Conservation (phyloP, 345 rosid species). For the Pistacia vera region DNA sequence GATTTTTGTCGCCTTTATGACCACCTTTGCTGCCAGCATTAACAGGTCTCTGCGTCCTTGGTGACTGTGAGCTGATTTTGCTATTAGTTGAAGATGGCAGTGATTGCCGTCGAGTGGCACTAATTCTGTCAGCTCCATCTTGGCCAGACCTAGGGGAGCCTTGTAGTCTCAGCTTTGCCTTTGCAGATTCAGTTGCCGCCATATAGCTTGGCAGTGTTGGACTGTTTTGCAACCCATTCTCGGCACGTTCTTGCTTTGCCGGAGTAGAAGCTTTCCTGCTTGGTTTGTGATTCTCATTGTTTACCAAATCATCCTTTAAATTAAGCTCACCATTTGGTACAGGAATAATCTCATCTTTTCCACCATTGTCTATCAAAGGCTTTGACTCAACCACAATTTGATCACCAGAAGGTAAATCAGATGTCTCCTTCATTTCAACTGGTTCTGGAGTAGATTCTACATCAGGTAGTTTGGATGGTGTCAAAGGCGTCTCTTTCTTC, state of each 20-base stretch:
- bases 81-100: slow-evolving; percentile 65
- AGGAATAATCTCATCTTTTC: slow-evolving; percentile 43
- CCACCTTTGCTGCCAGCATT: slow-evolving; percentile 56
- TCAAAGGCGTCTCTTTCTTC: slow-evolving; percentile 30
- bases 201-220: slow-evolving; percentile 83
- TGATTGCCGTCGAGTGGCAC: slow-evolving; percentile 65
- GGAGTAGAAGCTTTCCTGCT: slow-evolving; percentile 48
- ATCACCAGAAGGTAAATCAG: slow-evolving; percentile 36
- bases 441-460: slow-evolving; percentile 38
- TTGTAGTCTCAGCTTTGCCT: slow-evolving; percentile 85
- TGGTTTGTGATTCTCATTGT: slow-evolving; percentile 52
- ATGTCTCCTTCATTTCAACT: slow-evolving; percentile 39
- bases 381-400: slow-evolving; percentile 38
- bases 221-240: slow-evolving; percentile 65
- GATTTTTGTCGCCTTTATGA: slow-evolving; percentile 60
- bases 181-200: slow-evolving; percentile 92
- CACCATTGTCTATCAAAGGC: slow-evolving; percentile 35
- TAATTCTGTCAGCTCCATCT: slow-evolving; percentile 62
- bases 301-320: slow-evolving; percentile 45
- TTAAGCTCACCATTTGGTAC: slow-evolving; percentile 43
- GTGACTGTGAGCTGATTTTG: slow-evolving; percentile 72
- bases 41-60: slow-evolving; percentile 64
- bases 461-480: slow-evolving; percentile 25
- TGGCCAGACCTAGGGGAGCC: slow-evolving; percentile 71
- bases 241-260: slow-evolving; percentile 60